A percentile compares a stretch with the other conserved stretches of the same genome.
These are phyloP conservation scores for Carex cristatella DNA, from an alignment of 176 grass and related monocot genomes.

Conservation along the genomic window DNA sequence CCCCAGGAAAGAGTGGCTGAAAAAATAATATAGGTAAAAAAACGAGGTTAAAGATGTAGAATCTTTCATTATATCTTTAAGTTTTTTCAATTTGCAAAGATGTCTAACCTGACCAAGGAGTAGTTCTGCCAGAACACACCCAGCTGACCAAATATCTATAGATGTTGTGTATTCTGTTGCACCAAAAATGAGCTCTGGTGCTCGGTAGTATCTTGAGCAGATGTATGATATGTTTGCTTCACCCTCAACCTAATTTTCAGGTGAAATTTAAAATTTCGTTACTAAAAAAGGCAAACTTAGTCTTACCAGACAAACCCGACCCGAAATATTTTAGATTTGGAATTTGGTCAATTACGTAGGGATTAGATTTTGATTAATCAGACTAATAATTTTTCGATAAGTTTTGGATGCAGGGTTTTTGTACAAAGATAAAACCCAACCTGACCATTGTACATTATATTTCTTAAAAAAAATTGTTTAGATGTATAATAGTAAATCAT, in stretches of 20 bases:
- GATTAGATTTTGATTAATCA: too few relatives aligned
- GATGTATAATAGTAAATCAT: too few relatives aligned
- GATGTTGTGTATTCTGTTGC: slow-evolving; percentile 91
- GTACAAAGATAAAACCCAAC: too few relatives aligned
- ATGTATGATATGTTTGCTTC: slow-evolving; percentile 99
- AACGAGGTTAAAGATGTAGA: neutral
- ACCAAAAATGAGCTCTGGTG: slow-evolving; percentile 95
- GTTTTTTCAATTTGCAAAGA: neutral
- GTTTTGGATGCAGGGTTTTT: too few relatives aligned
- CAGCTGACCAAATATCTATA: slow-evolving; percentile 99
- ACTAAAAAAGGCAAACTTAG: neutral
- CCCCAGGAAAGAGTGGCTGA: slow-evolving; percentile 85
- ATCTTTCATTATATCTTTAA: neutral
- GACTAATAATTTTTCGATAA: too few relatives aligned
- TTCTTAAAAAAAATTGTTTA: too few relatives aligned
- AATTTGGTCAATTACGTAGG: too few relatives aligned
- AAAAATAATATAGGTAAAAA: slow-evolving; percentile 25
- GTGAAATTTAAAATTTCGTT: neutral
- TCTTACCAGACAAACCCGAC: too few relatives aligned
- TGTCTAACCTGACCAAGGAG: slow-evolving; percentile 79
- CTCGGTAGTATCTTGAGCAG: slow-evolving; percentile 97
- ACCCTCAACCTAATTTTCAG: slow-evolving; percentile 59
- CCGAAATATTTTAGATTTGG: too few relatives aligned
- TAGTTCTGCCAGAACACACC: slow-evolving; percentile 90
- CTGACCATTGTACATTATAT: too few relatives aligned